phyloP scores from a whole-genome alignment of 208 protist species.

The Leishmania turanica region DNA sequence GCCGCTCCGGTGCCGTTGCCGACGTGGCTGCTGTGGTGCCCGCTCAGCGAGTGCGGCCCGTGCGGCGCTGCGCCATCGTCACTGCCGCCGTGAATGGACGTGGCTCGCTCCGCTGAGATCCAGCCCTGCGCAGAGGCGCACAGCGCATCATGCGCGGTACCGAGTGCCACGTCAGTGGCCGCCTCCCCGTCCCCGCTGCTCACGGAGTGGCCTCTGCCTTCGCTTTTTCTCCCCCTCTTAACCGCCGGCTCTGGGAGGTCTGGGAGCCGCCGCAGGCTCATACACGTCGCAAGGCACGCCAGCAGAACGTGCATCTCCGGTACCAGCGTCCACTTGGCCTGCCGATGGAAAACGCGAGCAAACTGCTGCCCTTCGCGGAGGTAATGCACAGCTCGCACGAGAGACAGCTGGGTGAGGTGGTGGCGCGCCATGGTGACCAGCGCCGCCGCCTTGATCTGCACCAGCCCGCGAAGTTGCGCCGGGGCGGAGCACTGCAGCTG shows the following conservation, averaged over 20 bases:
- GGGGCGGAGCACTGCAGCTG: conserved; percentile 22
- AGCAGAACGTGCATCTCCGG: conserved; percentile 54
- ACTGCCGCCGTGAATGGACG: neutral
- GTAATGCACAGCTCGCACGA: conserved; percentile 32
- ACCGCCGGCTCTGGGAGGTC: neutral
- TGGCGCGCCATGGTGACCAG: conserved; percentile 44
- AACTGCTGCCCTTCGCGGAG: conserved; percentile 49
- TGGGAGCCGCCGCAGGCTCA: conserved; percentile 47
- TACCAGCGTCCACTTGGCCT: conserved; percentile 33
- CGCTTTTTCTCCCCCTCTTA: neutral
- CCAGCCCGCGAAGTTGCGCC: conserved; percentile 50
- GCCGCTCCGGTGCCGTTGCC: neutral
- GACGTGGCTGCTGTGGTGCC: neutral
- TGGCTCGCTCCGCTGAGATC: conserved; percentile 1
- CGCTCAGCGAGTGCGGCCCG: neutral
- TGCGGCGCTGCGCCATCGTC: neutral
- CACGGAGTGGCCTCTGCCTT: conserved; percentile 1
- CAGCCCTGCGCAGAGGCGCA: conserved; percentile 22
- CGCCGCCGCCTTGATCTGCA: conserved; percentile 54
- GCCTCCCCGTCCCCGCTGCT: conserved; percentile 4
- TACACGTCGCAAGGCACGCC: conserved; percentile 39
- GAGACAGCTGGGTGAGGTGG: conserved; percentile 43
- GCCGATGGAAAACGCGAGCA: conserved; percentile 43
- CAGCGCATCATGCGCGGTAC: neutral
- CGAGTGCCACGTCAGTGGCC: neutral